These are phyloP conservation scores for Dipodascus geniculatus DNA, from an alignment of 805 yeast genomes.

Conservation along the genomic window DNA sequence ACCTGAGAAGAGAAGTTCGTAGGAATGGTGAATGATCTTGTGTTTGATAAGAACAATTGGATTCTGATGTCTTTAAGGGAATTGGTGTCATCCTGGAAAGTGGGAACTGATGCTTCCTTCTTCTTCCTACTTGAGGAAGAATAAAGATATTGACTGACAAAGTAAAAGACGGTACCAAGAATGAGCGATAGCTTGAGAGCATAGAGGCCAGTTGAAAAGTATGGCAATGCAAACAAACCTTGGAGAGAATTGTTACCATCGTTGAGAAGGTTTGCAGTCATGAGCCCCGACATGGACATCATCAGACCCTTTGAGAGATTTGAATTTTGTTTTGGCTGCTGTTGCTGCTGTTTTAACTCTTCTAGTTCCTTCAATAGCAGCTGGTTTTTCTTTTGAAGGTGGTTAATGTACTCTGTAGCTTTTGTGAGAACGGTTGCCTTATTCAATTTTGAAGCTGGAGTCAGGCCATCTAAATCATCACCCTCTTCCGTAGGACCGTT, in stretches of 20 bases:
- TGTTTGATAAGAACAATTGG: slow-evolving; percentile 20
- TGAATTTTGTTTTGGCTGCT: slow-evolving; percentile 4
- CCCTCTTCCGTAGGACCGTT: slow-evolving; percentile 30
- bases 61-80: slow-evolving; percentile 13
- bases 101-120: slow-evolving; percentile 6
- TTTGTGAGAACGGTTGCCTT: slow-evolving; percentile 69
- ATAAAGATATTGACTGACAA: slow-evolving; percentile 18
- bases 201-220: slow-evolving; percentile 10
- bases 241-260: slow-evolving; percentile 12
- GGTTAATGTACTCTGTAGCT: slow-evolving; percentile 70
- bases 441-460: slow-evolving; percentile 64
- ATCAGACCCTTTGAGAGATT: slow-evolving; percentile 20
- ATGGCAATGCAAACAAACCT: slow-evolving; percentile 5
- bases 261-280: slow-evolving; percentile 21
- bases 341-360: slow-evolving; percentile 19
- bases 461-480: slow-evolving; percentile 56
- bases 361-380: slow-evolving; percentile 41
- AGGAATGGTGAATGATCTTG: slow-evolving; percentile 17
- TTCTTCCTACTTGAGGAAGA: slow-evolving; percentile 12
- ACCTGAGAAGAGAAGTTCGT: slow-evolving; percentile 9
- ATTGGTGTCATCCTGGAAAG: not conserved
- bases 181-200: slow-evolving; percentile 18
- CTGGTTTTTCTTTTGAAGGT: slow-evolving; percentile 50
- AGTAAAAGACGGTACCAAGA: slow-evolving; percentile 13
- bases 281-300: slow-evolving; percentile 28